Base-by-base conservation (phyloP, 2,329 filamentous ascomycete genomes). In the Penicillium sp. region DNA sequence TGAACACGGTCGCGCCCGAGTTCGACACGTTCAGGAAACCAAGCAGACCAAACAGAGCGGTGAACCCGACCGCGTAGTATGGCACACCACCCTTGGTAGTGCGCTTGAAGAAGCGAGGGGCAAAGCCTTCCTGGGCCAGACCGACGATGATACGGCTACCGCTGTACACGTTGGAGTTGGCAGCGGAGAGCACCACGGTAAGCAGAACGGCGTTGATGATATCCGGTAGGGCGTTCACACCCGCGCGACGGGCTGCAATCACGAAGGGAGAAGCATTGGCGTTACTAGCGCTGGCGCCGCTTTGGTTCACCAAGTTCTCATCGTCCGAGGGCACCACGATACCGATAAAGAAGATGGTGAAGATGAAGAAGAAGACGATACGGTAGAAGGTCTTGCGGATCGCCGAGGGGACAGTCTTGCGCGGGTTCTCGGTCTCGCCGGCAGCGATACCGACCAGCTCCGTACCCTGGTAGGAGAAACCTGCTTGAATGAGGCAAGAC, bases 381-480 rank as follows among this genome's bases (percentile, higher is more conserved):
- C 88, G 85, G 83, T 86, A 91, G 76, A 91, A 93, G 0, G 89
- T 91, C 79, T 86, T 88, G 56, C 85, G 84, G 68, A 92, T 90
- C 13, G 90, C 90, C 10, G 81, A 79, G 1, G 90, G 90, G 52
- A 93, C 88, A 25, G 85, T 87, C 76, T 87, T 89, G 68, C 84
- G 83, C 6, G 90, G 90, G 74, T 92, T 86, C 52, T 84, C 84
- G 8, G 88, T 89, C 79, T 93, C 90, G 65, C 90, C 90, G 10
- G 90, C 90, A 16, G 88, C 89, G 52, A 93, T 86, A 63, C 87
- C 90, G 13, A 92, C 89, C 22, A 92, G 83, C 77, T 93, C 90
- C 8, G 89, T 86, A 52, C 90, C 90, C 74, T 73, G 71, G 59
- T 76, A 79, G 7, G 76, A 75, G 62, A 78, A 79, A 10, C 73